Evolutionary conservation across 2,329 filamentous ascomycete genomes (phyloP), one percentile per base, ranked within the genome.

Genomic region (Epichloe uncinata): DNA sequence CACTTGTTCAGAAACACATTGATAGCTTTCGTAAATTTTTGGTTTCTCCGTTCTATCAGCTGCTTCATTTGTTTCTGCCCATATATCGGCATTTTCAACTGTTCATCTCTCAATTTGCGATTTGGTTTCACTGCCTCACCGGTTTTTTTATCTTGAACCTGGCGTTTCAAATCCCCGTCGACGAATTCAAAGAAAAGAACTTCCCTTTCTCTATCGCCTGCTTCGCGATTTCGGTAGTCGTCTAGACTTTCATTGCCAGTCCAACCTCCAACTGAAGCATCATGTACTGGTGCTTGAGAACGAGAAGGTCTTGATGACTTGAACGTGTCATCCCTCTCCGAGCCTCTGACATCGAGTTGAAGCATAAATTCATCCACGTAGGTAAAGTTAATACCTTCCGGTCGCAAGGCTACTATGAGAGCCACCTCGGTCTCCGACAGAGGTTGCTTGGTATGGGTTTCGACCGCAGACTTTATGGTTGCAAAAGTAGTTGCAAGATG

Each of bases 401-500:
- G 89, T 1, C 91, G 75, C 52, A 95, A 69, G 1, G 82, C 81
- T 47, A 85, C 86, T 54, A 97, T 84, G 53, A 84, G 79, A 1
- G 90, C 87, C 16, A 97, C 81, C 67, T 97, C 89, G 53, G 85
- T 81, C 18, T 93, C 69, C 0, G 73, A 72, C 41, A 98, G 67
- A 18, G 81, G 71, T 22, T 79, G 76, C 58, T 85, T 83, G 53
- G 82, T 89, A 61, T 96, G 88, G 0, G 78, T 79, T 65, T 96
- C 88, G 1, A 97, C 91, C 0, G 91, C 79, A 8, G 81, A 78
- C 58, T 83, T 88, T 45, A 98, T 85, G 5, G 85, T 95, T 15
- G 93, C 85, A 56, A 96, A 88, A 0, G 91, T 96, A 0, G 93
- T 97, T 0, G 87, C 82, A 30, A 97, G 75, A 59, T 97, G 87